phyloP scores from a whole-genome alignment of 768 basidiomycete genomes.

The Boletellus ananas region DNA sequence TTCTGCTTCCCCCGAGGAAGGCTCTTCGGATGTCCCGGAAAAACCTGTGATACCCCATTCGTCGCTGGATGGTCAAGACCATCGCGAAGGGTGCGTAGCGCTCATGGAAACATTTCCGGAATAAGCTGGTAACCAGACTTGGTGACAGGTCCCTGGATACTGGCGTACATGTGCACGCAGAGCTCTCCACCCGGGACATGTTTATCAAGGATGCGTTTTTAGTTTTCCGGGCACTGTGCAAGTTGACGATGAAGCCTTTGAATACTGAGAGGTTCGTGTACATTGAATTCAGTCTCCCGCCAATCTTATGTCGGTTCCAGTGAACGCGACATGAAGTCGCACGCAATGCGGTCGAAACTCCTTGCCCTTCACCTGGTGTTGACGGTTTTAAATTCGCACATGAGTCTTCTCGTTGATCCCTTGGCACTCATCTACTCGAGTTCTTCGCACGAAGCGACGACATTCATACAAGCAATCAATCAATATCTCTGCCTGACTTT shows the following conservation, averaged over 20 bases:
- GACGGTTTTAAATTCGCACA: slow-evolving; percentile 87
- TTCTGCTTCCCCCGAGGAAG: slow-evolving; percentile 1
- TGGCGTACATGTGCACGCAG: slow-evolving; percentile 30
- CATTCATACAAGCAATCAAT: slow-evolving; percentile 90
- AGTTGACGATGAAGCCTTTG: slow-evolving; percentile 96
- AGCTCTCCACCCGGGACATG: slow-evolving; percentile 75
- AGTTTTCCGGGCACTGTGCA: slow-evolving; percentile 95
- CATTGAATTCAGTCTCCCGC: background rate
- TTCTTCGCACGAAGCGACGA: slow-evolving; percentile 81
- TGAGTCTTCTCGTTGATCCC: slow-evolving; percentile 85
- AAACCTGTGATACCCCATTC: background rate
- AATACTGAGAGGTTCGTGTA: slow-evolving; percentile 79
- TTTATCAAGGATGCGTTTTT: slow-evolving; percentile 98
- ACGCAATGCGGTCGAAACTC: slow-evolving; percentile 95
- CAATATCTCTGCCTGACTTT: slow-evolving; percentile 93
- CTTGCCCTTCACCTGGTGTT: slow-evolving; percentile 92
- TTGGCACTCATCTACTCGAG: slow-evolving; percentile 88
- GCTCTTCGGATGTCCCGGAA: background rate
- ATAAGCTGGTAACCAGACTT: slow-evolving; percentile 4
- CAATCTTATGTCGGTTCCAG: slow-evolving; percentile 39
- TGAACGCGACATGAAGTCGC: slow-evolving; percentile 93
- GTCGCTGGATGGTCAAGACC: slow-evolving; percentile 3
- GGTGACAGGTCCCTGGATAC: slow-evolving; percentile 27
- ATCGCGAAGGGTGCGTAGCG: slow-evolving; percentile 19
- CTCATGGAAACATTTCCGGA: background rate